phyloP scores from a whole-genome alignment of 1,139 yeast genomes.

The Geotrichum aggregatum region DNA sequence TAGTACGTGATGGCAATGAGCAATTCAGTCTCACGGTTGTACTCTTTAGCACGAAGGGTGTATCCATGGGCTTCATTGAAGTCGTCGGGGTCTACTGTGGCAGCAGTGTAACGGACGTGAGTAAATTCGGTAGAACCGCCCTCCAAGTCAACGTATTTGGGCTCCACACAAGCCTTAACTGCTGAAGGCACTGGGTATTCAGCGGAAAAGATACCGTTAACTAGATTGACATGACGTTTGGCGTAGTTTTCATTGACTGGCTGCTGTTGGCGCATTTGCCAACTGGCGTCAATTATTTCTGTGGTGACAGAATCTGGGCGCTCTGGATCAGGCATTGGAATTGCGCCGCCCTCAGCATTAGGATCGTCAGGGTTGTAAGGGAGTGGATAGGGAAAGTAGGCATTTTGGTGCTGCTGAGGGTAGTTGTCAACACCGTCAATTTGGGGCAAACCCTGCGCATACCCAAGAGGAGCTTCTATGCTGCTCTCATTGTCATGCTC shows the following conservation, averaged over 20 bases:
- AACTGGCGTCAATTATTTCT: conserved; percentile 25
- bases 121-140: conserved; percentile 60
- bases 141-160: conserved; percentile 57
- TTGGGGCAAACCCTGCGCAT: conserved; percentile 10
- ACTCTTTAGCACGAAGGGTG: conserved; percentile 66
- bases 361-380: conserved; percentile 20
- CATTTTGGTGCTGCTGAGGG: conserved; percentile 2
- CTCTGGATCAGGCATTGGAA: conserved; percentile 18
- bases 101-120: conserved; percentile 72
- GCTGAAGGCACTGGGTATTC: conserved; percentile 76
- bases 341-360: conserved; percentile 23
- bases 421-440: conserved; percentile 10
- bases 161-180: conserved; percentile 54
- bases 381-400: conserved; percentile 16
- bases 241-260: conserved; percentile 52
- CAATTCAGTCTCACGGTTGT: conserved; percentile 80
- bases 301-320: conserved; percentile 6
- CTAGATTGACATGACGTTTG: conserved; percentile 62
- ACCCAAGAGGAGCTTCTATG: background rate
- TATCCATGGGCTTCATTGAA: conserved; percentile 65
- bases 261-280: conserved; percentile 36
- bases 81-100: conserved; percentile 77
- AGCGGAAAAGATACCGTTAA: conserved; percentile 65
- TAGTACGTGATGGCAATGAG: conserved; percentile 89
- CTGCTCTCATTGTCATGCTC: background rate